A percentile compares a stretch with the other conserved stretches of the same genome.
Conservation (phyloP, 2,329 filamentous ascomycete genomes). For the Bipolaris bicolor region DNA sequence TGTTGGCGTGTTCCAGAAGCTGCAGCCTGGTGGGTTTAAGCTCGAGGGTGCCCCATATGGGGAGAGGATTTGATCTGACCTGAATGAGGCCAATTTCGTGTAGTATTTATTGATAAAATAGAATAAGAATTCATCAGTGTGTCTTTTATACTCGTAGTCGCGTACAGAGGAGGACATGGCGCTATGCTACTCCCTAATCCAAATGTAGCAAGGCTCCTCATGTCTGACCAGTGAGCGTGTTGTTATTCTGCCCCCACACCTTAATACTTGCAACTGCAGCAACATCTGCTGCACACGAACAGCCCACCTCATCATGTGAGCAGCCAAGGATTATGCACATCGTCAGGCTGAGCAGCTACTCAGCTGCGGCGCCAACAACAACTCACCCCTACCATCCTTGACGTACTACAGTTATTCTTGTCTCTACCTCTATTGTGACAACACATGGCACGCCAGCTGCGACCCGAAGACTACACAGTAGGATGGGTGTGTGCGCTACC, state of each 20-base stretch:
- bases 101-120: too few species aligned
- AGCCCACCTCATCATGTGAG: neutral
- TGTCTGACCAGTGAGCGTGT: neutral
- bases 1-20: constrained; percentile 25
- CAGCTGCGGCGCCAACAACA: neutral
- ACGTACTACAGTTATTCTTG: neutral
- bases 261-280: neutral
- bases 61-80: neutral
- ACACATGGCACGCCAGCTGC: constrained; percentile 9
- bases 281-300: neutral
- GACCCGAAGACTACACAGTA: constrained; percentile 21
- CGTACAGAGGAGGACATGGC: neutral
- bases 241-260: neutral
- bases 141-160: neutral
- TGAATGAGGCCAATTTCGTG: neutral
- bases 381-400: neutral
- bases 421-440: neutral
- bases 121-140: neutral
- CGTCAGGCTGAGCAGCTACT: neutral
- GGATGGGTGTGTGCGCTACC: constrained; percentile 26
- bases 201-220: neutral
- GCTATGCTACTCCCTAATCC: neutral
- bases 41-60: constrained; percentile 25
- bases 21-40: constrained; percentile 31
- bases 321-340: neutral